phyloP scores from a whole-genome alignment of 1,284 basidiomycete species.

The Ustilago trichophora region DNA sequence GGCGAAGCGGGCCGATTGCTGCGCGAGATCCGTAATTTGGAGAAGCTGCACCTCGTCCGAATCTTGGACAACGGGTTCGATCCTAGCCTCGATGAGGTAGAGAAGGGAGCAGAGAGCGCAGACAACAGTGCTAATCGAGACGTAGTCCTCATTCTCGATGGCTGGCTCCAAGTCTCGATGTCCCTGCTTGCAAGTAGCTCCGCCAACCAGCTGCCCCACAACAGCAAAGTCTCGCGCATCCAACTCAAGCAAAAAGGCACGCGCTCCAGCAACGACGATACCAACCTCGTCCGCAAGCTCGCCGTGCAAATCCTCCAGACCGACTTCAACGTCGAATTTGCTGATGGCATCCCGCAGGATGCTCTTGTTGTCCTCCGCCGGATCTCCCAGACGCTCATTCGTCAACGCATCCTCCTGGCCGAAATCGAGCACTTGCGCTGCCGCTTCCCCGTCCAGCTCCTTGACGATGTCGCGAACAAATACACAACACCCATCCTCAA shows the following conservation, averaged over 20 bases:
- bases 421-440: conserved; percentile 52
- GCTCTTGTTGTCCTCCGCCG: conserved; percentile 43
- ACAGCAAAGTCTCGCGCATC: conserved; percentile 42
- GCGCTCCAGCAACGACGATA: conserved; percentile 25
- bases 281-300: conserved; percentile 35
- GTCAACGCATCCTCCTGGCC: conserved; percentile 40
- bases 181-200: conserved; percentile 32
- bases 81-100: conserved; percentile 24
- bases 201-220: conserved; percentile 23
- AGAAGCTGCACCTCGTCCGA: conserved; percentile 56
- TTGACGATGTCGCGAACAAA: conserved; percentile 14
- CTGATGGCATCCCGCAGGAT: conserved; percentile 30
- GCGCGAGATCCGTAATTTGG: conserved; percentile 53
- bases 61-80: conserved; percentile 39
- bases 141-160: conserved; percentile 47
- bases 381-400: conserved; percentile 42
- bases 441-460: conserved; percentile 46
- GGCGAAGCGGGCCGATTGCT: conserved; percentile 57
- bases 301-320: conserved; percentile 34
- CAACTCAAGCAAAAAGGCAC: conserved; percentile 43
- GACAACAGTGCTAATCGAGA: conserved; percentile 23
- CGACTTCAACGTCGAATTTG: conserved; percentile 43
- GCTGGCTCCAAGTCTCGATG: conserved; percentile 48
- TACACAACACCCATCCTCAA: conserved; percentile 10
- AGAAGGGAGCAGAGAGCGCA: conserved; percentile 18